Evolutionary conservation across 176 grass and related monocot genomes (phyloP), one percentile per base, ranked within the genome.

Genomic region (Ensete glaucum): DNA sequence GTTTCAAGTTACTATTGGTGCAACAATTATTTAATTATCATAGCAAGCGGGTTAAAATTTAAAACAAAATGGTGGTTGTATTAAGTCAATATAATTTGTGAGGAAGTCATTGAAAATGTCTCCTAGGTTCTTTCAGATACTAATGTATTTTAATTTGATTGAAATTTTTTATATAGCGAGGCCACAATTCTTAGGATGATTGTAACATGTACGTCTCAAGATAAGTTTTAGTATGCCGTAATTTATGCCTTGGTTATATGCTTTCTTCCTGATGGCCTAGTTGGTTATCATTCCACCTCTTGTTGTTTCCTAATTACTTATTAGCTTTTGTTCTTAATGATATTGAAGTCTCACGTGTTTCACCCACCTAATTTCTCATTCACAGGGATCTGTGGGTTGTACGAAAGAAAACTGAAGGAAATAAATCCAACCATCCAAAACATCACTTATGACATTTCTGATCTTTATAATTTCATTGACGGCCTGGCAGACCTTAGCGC

Each of bases 351-450:
- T 43, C 4, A 6, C 6, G 34, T 43, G 34, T 43, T 43, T 43
- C 34, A 43, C 34, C 34, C 34, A 9, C 1, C n/a, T 25, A 59
- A 3, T 53, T 86, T 14, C 70, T 50, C 24, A 85, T 82, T 78
- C 77, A 17, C 76, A 96, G 92, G 86, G 22, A 86, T 96, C 1
- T 91, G 88, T n/a, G 81, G 80, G 22, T 79, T 89, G 71, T 96
- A 96, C 65, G 92, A 92, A 82, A 92, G 79, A 75, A 96, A 96
- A 87, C 77, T 96, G 58, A 89, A 85, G 86, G 81, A 92, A 51
- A 77, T 96, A 66, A 96, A 92, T 49, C 89, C 89, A 17, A 85
- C 88, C 75, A 62, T 67, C 19, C 74, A 81, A 50, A 83, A 89
- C 68, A 76, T 89, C 73, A 92, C 89, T 67, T 96, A 96, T 58